A percentile compares a stretch with the other conserved stretches of the same genome.
phyloP scores from a whole-genome alignment of 1,284 basidiomycete genomes.

The Cryptococcus floricola region DNA sequence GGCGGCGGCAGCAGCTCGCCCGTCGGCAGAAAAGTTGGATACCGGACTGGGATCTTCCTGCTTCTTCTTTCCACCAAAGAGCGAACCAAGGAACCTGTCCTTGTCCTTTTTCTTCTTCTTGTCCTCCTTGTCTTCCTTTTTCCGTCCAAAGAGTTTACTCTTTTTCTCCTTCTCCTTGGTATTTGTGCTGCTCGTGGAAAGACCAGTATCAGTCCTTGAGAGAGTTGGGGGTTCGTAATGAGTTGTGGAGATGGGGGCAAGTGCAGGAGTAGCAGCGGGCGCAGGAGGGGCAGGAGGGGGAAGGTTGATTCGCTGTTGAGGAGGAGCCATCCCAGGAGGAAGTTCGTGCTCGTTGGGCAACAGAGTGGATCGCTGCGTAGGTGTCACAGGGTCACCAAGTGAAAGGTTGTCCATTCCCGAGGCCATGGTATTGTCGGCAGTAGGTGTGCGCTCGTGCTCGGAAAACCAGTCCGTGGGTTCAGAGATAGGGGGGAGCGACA shows the following conservation, averaged over 20 bases:
- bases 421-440: conserved; percentile 1
- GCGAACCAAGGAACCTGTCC: conserved; percentile 79
- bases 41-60: conserved; percentile 56
- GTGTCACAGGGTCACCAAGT: conserved; percentile 3
- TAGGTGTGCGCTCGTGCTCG: conserved; percentile 39
- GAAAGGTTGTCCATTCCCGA: neutral
- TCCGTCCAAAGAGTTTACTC: conserved; percentile 55
- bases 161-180: conserved; percentile 60
- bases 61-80: conserved; percentile 78
- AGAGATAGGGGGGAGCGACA: conserved; percentile 20
- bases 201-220: conserved; percentile 24
- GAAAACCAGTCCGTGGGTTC: conserved; percentile 29
- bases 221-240: conserved; percentile 25
- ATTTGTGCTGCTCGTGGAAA: conserved; percentile 30
- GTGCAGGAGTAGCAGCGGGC: conserved; percentile 2
- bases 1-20: conserved; percentile 74
- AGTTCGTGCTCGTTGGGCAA: conserved; percentile 10
- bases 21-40: conserved; percentile 54
- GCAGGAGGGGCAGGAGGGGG: conserved; percentile 6
- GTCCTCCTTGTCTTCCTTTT: conserved; percentile 66
- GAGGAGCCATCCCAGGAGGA: conserved; percentile 33
- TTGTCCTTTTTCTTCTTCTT: conserved; percentile 63
- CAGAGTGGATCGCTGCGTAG: conserved; percentile 12
- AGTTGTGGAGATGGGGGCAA: conserved; percentile 11
- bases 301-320: conserved; percentile 19